phyloP scores from a whole-genome alignment of 2,329 filamentous ascomycete genomes.

The Phyllosticta paracitricarpa region DNA sequence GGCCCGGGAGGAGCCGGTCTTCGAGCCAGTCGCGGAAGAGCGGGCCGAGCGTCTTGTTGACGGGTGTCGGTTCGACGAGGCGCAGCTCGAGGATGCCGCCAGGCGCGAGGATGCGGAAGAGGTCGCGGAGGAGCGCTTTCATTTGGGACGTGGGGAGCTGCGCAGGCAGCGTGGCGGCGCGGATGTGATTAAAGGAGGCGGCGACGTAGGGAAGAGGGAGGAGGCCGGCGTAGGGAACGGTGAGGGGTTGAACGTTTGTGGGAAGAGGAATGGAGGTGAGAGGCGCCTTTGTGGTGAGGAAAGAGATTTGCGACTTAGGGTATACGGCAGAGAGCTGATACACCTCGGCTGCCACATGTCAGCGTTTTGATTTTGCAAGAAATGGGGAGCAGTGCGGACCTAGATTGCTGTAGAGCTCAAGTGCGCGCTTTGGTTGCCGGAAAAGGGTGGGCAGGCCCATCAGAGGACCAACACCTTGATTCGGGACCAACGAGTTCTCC shows the following conservation, averaged over 20 bases:
- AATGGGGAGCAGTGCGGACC: conserved; percentile 6
- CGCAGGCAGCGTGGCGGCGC: conserved; percentile 43
- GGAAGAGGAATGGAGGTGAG: conserved; percentile 23
- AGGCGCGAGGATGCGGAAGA: conserved; percentile 46
- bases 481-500: conserved; percentile 17
- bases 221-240: conserved; percentile 24
- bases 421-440: conserved; percentile 13
- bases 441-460: conserved; percentile 13
- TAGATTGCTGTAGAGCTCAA: conserved; percentile 31
- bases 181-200: conserved; percentile 27
- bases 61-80: conserved; percentile 53
- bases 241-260: conserved; percentile 21
- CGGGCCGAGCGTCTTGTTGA: conserved; percentile 46
- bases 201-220: conserved; percentile 42
- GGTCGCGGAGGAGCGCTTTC: conserved; percentile 45
- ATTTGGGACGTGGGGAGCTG: conserved; percentile 48
- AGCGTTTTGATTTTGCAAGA: conserved; percentile 12
- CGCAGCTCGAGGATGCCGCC: conserved; percentile 50
- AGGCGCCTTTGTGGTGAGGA: conserved; percentile 24
- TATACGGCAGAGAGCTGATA: conserved; percentile 36
- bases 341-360: conserved; percentile 27
- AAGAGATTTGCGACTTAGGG: conserved; percentile 26
- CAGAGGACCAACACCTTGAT: conserved; percentile 13
- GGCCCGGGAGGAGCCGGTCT: conserved; percentile 47
- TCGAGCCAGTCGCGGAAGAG: conserved; percentile 52